Evolutionary conservation across 2,329 filamentous ascomycete genomes (phyloP), one percentile per base, ranked within the genome.

Genomic region (Colletotrichum viniferum): DNA sequence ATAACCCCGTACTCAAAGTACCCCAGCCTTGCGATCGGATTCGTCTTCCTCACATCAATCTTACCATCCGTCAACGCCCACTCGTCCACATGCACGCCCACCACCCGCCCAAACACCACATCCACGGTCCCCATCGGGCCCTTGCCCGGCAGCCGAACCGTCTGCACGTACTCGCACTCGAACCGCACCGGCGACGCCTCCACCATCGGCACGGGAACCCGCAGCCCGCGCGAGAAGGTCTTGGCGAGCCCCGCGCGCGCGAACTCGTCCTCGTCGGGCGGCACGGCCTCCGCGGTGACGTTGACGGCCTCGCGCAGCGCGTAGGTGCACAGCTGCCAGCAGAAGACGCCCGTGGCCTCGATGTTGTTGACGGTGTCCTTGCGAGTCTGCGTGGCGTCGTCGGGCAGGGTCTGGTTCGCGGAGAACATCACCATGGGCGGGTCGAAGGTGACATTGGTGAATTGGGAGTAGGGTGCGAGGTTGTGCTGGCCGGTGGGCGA

Each of bases 381-480:
- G 30, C 68, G 68, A 4, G 34, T 24, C 3, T 30, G 24, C 16
- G 7, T 32, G 9, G 58, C 18, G 58, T 8, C 18, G 28, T 30
- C 30, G 28, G 18, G 14, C 16, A 28, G 13, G 0, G 58, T 65
- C 14, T 71, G 68, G 38, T 71, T 71, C 0, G 68, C 68, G 43
- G 58, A 65, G 21, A 71, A 71, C 68, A 71, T 71, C n/a, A 71
- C 68, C 68, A 71, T 65, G 6, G 68, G 68, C 4, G 68, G 68
- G 12, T 71, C 68, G 21, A 71, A 71, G 36, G 58, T 65, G 38
- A 71, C 68, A 1, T 71, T 71, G n/a, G 68, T 71, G 34, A 71
- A 71, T 7, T 71, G 68, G 21, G 58, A 65, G 38, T 71, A 71
- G 14, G 68, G 68, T 0, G 68, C 68, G 7, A 71, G 24, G 68